A percentile compares a stretch with the other conserved stretches of the same genome.
Evolutionary conservation across 1,284 basidiomycete species (phyloP).

Genomic region (Leucoagaricus sp.): DNA sequence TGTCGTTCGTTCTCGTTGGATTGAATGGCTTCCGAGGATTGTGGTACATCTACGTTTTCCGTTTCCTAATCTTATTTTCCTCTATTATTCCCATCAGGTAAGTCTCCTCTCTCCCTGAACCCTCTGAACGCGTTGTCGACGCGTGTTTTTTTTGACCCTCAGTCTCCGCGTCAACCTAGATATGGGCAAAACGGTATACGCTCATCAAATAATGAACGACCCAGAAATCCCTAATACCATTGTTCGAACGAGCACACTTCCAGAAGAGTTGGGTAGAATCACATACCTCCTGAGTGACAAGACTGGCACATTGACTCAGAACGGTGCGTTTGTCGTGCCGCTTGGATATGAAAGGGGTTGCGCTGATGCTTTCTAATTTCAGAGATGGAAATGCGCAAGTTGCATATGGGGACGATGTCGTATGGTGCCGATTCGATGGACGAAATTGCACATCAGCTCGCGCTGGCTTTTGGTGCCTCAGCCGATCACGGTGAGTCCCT

Average conservation of each 20-base stretch:
- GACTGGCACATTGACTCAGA: constrained; percentile 97
- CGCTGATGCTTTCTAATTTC: constrained; percentile 10
- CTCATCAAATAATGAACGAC: constrained; percentile 93
- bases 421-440: constrained; percentile 98
- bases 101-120: constrained; percentile 25
- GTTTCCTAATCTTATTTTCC: constrained; percentile 97
- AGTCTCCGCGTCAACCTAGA: constrained; percentile 98
- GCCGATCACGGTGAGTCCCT: constrained; percentile 43
- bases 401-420: constrained; percentile 98
- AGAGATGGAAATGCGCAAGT: constrained; percentile 99
- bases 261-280: constrained; percentile 95
- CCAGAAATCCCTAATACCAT: constrained; percentile 93
- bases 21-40: constrained; percentile 95
- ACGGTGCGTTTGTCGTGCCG: constrained; percentile 61
- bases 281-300: constrained; percentile 97
- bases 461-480: constrained; percentile 74
- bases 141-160: neutral
- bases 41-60: constrained; percentile 96
- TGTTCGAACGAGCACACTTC: constrained; percentile 94
- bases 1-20: constrained; percentile 91
- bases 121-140: neutral
- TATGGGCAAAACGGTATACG: constrained; percentile 99
- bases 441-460: constrained; percentile 89
- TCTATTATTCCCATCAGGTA: constrained; percentile 99
- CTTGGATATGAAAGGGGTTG: too few species aligned